A percentile compares a stretch with the other conserved stretches of the same genome.
Conservation (phyloP, 352 stramenopile genomes). For the Albugo laibachii region DNA sequence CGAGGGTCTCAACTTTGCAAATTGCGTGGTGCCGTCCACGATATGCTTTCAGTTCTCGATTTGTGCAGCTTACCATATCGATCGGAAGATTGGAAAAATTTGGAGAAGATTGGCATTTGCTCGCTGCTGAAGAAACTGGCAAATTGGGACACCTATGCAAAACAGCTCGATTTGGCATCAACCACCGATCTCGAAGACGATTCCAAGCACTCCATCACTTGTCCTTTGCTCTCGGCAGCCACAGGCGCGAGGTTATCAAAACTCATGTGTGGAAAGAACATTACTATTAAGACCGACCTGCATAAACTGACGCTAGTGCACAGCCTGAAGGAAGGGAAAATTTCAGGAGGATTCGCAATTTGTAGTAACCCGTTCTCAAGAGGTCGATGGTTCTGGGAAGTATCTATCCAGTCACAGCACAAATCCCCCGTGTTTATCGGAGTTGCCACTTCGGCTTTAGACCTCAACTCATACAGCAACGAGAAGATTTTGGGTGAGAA, state of each 20-base stretch:
- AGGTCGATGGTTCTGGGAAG: constrained; percentile 70
- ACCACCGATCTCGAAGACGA: no score
- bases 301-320: constrained; percentile 33
- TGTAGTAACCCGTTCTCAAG: constrained; percentile 36
- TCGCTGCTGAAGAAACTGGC: constrained; percentile 43
- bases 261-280: constrained; percentile 37
- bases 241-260: constrained; percentile 35
- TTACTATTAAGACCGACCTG: constrained; percentile 47
- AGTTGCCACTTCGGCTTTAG: constrained; percentile 21
- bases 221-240: constrained; percentile 32
- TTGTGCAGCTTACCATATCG: constrained; percentile 58
- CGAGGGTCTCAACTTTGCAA: neutral
- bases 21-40: constrained; percentile 34
- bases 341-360: constrained; percentile 28
- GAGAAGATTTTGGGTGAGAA: no score
- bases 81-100: constrained; percentile 30
- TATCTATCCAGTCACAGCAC: constrained; percentile 26
- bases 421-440: constrained; percentile 54
- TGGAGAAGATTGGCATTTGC: constrained; percentile 38
- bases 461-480: constrained; percentile 22
- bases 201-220: neutral
- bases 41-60: constrained; percentile 57
- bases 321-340: constrained; percentile 4
- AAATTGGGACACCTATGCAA: constrained; percentile 22
- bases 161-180: no score